Conservation (phyloP, 139 green algal species). For the Coelastrella sp. region DNA sequence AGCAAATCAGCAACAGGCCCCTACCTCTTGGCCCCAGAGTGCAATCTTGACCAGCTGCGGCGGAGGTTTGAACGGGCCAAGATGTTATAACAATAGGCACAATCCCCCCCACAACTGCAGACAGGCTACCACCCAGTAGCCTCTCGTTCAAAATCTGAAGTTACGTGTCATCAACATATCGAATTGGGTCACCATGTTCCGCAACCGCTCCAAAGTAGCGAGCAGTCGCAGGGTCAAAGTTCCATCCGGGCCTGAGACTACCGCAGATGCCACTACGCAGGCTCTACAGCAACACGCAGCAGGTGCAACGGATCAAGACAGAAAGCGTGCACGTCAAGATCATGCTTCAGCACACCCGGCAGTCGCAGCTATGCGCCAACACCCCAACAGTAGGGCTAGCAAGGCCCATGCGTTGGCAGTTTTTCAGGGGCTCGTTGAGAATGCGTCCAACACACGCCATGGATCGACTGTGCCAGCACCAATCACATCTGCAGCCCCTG, state of each 20-base stretch:
- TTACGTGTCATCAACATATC: background rate
- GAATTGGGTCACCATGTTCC: background rate
- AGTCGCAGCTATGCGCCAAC: background rate
- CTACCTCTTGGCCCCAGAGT: too few relatives aligned
- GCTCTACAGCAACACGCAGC: background rate
- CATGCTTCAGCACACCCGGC: background rate
- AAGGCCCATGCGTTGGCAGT: constrained; percentile 23
- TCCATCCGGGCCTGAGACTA: background rate
- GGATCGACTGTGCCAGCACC: background rate
- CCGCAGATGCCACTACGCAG: background rate
- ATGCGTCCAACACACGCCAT: background rate
- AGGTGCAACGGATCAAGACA: background rate
- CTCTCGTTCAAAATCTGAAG: background rate
- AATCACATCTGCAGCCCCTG: too few relatives aligned
- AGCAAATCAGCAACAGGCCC: too few relatives aligned
- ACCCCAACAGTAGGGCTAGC: background rate
- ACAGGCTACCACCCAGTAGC: background rate
- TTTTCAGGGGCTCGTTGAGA: constrained; percentile 10
- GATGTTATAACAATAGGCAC: too few relatives aligned
- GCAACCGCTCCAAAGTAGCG: background rate
- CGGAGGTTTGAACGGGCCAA: background rate
- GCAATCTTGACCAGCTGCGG: too few relatives aligned
- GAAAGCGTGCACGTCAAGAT: too few relatives aligned
- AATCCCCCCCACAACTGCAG: too few relatives aligned
- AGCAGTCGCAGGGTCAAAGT: background rate